phyloP scores from a whole-genome alignment of 768 basidiomycete genomes.

The Hysterangium stoloniferum region DNA sequence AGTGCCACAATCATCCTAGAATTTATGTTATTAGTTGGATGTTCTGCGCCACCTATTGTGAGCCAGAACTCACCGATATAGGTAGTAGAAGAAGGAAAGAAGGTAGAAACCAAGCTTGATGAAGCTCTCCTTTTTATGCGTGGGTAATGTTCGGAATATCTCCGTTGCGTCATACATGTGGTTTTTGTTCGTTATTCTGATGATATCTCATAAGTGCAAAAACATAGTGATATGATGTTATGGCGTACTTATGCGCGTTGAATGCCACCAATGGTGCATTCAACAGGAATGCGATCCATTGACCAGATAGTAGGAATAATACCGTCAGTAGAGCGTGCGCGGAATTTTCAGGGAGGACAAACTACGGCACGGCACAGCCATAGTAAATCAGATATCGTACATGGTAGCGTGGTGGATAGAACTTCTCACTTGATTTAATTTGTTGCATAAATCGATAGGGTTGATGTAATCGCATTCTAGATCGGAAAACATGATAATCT shows the following conservation, averaged over 20 bases:
- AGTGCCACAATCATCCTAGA: slow-evolving; percentile 85
- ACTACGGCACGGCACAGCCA: too few species aligned
- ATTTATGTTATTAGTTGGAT: too few species aligned
- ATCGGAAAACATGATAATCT: slow-evolving; percentile 99
- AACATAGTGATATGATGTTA: background rate
- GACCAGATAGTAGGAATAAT: slow-evolving; percentile 89
- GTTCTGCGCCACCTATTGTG: too few species aligned
- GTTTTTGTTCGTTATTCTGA: slow-evolving; percentile 81
- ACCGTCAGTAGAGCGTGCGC: slow-evolving; percentile 88
- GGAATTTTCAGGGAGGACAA: slow-evolving; percentile 93
- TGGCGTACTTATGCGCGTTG: slow-evolving; percentile 90
- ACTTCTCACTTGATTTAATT: slow-evolving; percentile 81
- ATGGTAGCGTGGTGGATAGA: background rate
- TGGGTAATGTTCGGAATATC: slow-evolving; percentile 90
- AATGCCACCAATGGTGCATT: slow-evolving; percentile 85
- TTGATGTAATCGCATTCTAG: slow-evolving; percentile 99
- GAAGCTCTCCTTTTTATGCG: slow-evolving; percentile 95
- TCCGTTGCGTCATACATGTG: slow-evolving; percentile 99
- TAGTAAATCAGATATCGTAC: background rate
- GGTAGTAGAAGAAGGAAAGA: slow-evolving; percentile 86
- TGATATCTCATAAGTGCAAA: too few species aligned
- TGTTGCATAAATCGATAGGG: slow-evolving; percentile 99
- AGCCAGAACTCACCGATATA: slow-evolving; percentile 72
- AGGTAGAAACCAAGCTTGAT: slow-evolving; percentile 93
- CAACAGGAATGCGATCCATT: slow-evolving; percentile 89